Conservation (phyloP, 495 filamentous ascomycete species). For the Podospora sp. region DNA sequence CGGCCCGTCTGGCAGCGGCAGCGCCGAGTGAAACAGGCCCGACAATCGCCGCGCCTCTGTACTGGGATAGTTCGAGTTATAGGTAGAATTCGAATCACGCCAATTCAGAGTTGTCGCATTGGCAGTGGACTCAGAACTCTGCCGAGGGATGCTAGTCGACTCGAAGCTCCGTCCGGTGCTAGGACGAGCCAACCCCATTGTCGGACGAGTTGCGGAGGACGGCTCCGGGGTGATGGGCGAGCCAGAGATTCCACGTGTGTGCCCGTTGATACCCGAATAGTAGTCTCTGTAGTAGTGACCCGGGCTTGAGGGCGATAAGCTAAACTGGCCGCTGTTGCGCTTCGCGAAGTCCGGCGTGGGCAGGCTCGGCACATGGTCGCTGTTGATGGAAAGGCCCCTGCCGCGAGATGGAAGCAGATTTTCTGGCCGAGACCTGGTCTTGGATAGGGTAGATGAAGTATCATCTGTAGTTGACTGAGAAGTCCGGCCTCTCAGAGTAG, state of each 20-base stretch:
- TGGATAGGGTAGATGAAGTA: constrained; percentile 39
- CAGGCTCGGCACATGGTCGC: constrained; percentile 61
- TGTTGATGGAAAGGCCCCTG: constrained; percentile 63
- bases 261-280: constrained; percentile 46
- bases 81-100: constrained; percentile 52
- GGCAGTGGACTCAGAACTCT: constrained; percentile 47
- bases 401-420: constrained; percentile 44
- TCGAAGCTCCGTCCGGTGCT: constrained; percentile 57
- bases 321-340: constrained; percentile 58
- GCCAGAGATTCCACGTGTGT: constrained; percentile 40
- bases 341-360: constrained; percentile 60
- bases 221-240: constrained; percentile 49
- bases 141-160: constrained; percentile 44
- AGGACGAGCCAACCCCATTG: constrained; percentile 43
- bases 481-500: constrained; percentile 41
- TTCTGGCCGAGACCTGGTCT: constrained; percentile 41
- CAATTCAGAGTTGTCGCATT: constrained; percentile 36
- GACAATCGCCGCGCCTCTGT: constrained; percentile 55
- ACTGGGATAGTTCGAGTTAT: constrained; percentile 43
- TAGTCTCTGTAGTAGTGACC: constrained; percentile 54
- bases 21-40: constrained; percentile 80
- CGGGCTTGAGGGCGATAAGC: constrained; percentile 56
- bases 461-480: constrained; percentile 54
- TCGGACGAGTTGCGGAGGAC: constrained; percentile 37
- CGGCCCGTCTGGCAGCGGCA: constrained; percentile 73